Percentiles rank a stretch among this genome's conserved stretches.
Conservation (phyloP, 2,329 filamentous ascomycete species). For the Spiromastix sp. region DNA sequence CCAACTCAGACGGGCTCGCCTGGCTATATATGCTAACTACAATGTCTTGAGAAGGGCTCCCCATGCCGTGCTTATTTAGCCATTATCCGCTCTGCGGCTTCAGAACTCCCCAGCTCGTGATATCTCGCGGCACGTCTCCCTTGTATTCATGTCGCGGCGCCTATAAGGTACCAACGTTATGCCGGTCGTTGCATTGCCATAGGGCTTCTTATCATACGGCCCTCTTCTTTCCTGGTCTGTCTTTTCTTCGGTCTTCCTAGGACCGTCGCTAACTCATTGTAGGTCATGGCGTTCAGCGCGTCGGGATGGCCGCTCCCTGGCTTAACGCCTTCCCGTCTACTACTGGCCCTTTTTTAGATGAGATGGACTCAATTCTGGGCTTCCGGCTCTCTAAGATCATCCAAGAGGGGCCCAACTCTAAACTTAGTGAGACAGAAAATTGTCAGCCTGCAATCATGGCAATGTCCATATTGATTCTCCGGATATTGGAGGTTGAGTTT, state of each 20-base stretch:
- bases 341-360: conserved; percentile 64
- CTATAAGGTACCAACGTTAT: too few species aligned
- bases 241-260: not conserved
- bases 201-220: conserved; percentile 29
- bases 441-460: conserved; percentile 96
- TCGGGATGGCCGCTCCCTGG: conserved; percentile 82
- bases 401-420: conserved; percentile 63
- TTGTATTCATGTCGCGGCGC: too few species aligned
- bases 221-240: conserved; percentile 38
- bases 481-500: conserved; percentile 77
- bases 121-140: too few species aligned
- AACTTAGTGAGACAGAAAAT: conserved; percentile 72
- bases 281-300: conserved; percentile 84
- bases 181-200: too few species aligned
- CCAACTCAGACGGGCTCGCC: too few species aligned
- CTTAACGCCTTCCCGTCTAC: conserved; percentile 74
- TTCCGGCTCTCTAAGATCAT: conserved; percentile 70
- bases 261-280: conserved; percentile 12
- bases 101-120: too few species aligned
- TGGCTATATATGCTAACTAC: too few species aligned
- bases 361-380: conserved; percentile 70
- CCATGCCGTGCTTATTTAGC: too few species aligned
- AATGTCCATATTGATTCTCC: conserved; percentile 79
- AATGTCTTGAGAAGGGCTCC: too few species aligned
- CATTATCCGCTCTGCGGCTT: too few species aligned